Base-by-base conservation (phyloP, 148 eudicot genomes). In the Tetragonia tetragonoides region DNA sequence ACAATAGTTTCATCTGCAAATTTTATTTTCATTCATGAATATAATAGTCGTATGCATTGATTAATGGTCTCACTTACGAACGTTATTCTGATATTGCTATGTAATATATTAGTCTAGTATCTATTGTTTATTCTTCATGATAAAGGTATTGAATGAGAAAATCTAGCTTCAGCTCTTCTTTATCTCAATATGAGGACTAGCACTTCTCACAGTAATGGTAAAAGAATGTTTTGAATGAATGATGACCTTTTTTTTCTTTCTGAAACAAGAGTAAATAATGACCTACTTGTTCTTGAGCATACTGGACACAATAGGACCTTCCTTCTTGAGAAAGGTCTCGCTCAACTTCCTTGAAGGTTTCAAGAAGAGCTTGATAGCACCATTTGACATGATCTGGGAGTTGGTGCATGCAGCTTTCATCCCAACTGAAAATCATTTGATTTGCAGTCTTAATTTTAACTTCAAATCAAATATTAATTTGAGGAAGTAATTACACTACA, bases 381-480 rank as follows among this genome's bases (percentile, higher is more conserved):
- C 75, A 34, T 64, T 77, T 87, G 76, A 87, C 84, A 59, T 84
- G 82, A 2, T 77, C 83, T 0, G 91, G 89, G 15, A 88, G 87
- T 73, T 84, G 78, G 44, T 86, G 78, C n/a, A 53, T 18, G 62
- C 40, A 46, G 49, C 47, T 56, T 3, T 65, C 59, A 60, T 83
- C 81, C 93, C 91, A 90, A 80, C 93, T 87, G 76, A 68, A 70
- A 65, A 60, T n/a, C 28, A 77, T 53, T 34, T n/a, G 8, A 3
- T 2, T 18, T n/a, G 5, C 3, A 3, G 12, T 9, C 40, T 1
- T 75, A 47, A 18, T 16, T 17, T 23, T 8, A 44, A 3, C 8
- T 44, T 10, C 6, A 46, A 46, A 46, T 0, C 49, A 5, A 46
- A 46, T 28, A 28, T 28, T 28, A 46, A 5, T 46, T 46, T 46